Evolutionary conservation across 2,329 filamentous ascomycete species (phyloP), one percentile per base, ranked within the genome.

Genomic region (Colletotrichum endophyticum): DNA sequence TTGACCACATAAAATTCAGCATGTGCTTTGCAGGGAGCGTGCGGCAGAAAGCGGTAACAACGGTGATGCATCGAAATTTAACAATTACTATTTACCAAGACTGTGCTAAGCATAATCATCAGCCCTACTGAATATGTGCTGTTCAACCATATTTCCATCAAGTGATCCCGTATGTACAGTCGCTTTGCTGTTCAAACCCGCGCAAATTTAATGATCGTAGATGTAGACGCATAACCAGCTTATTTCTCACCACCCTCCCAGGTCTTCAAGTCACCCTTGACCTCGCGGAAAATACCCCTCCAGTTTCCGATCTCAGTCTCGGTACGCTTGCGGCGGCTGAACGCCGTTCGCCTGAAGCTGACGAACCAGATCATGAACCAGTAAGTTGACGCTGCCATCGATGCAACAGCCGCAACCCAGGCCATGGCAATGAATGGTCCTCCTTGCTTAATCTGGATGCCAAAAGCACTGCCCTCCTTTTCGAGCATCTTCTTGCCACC

Each of bases 291-390:
- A 12, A 81, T 80, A 1, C 79, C 80, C 27, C 69, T 63, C 76
- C 79, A 81, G 25, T 79, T 80, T 2, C 80, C 80, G 28, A 80
- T 72, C 69, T 81, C 74, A 3, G 53, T 57, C 53, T 73, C 63
- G 0, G 79, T 80, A 4, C 80, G 75, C 39, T 32, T 53, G 27
- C 80, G 61, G 28, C 80, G 77, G 67, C 76, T 79, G 30, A 80
- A 78, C 2, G 79, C 72, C 5, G 77, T 79, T 19, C 73, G 32
- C 12, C 80, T 73, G 44, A 80, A 78, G 69, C 79, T 78, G 9
- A 81, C 79, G 16, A 81, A 80, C 80, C 80, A 81, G 3, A 81
- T 70, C 27, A 64, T 49, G 59, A 79, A 78, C 80, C 80, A 81
- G 36, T 78, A 80, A 9, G 27, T 19, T 1, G 68, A 73, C 4